Evolutionary conservation across 768 basidiomycete genomes (phyloP), one percentile per base, ranked within the genome.

Genomic region (Terana coerulea): DNA sequence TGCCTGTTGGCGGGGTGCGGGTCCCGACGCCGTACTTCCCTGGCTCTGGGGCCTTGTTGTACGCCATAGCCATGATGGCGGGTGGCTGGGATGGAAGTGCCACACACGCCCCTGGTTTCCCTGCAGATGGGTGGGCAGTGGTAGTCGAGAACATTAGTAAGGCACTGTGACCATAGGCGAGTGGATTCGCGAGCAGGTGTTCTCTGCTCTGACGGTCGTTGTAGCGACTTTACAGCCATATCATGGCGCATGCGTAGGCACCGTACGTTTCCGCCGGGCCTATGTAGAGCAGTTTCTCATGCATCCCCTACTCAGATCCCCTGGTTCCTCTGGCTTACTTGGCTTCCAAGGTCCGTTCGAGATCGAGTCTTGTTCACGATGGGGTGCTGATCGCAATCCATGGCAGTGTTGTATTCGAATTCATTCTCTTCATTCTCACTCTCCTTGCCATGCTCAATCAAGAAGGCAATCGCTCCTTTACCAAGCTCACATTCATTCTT

Each of bases 1-100:
- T 81, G 79, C 81, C 81, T 1, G 64, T 76, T 15, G 79, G 81
- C 6, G 79, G 79, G 3, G 71, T 75, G 26, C 71, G 71, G 40
- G 78, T 80, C 4, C 76, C 79, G 17, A 78, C 78, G 24, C 81
- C 81, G 4, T 82, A 82, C 63, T 82, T 82, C 60, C 81, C 80
- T 8, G 78, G 78, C 5, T 71, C 78, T 5, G 80, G 80, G 0
- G 69, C 70, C 2, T 62, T 82, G 17, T 63, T 82, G 28, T 73
- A 73, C 36, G 74, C 78, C 0, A 58, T 79, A 5, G 80, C 78
- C 10, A 77, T 81, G 74, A 81, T 83, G 80, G 75, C 78, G 14
- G 67, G 56, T 25, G 81, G 81, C 0, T 83, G 81, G 81, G 80
- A 81, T 60, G 73, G 72, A 5, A 71, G 66, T 51, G 54, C 57